Conservation (phyloP, 139 green algal genomes). For the Bryopsis sp. region DNA sequence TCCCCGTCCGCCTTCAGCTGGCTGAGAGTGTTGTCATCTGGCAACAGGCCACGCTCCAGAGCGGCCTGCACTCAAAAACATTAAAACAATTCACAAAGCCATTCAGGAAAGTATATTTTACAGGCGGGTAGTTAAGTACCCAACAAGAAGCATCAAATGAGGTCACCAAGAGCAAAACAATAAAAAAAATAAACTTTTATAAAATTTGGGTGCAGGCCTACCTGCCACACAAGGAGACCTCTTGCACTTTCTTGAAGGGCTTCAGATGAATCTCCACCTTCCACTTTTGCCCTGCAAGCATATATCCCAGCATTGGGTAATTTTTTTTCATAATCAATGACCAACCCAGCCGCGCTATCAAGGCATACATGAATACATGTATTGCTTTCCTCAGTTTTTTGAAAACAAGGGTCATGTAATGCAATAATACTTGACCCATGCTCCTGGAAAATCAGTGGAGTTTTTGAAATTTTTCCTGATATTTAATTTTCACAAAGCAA, state of each 20-base stretch:
- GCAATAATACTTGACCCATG: too few relatives aligned
- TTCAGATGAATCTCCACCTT: conserved; percentile 7
- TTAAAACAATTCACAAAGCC: not conserved
- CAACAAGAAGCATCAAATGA: too few relatives aligned
- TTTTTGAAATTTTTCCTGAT: too few relatives aligned
- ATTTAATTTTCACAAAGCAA: too few relatives aligned
- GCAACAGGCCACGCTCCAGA: conserved; percentile 57
- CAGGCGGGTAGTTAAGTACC: too few relatives aligned
- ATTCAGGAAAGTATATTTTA: not conserved
- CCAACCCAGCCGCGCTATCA: conserved; percentile 10
- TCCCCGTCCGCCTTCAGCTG: conserved; percentile 43
- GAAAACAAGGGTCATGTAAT: too few relatives aligned
- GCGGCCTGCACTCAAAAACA: conserved; percentile 29
- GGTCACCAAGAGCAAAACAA: too few relatives aligned
- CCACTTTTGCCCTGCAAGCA: not conserved
- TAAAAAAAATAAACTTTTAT: not conserved
- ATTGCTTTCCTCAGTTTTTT: too few relatives aligned
- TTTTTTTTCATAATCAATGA: not conserved
- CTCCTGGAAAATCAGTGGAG: too few relatives aligned
- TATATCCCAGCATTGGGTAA: not conserved
- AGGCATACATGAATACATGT: conserved; percentile 1
- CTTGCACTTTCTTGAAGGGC: conserved; percentile 38
- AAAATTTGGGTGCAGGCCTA: not conserved
- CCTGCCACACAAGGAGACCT: conserved; percentile 43
- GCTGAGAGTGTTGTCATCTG: conserved; percentile 54